A percentile compares a stretch with the other conserved stretches of the same genome.
phyloP scores from a whole-genome alignment of 2,329 filamentous ascomycete genomes.

The Neoscytalidium dimidiatum region DNA sequence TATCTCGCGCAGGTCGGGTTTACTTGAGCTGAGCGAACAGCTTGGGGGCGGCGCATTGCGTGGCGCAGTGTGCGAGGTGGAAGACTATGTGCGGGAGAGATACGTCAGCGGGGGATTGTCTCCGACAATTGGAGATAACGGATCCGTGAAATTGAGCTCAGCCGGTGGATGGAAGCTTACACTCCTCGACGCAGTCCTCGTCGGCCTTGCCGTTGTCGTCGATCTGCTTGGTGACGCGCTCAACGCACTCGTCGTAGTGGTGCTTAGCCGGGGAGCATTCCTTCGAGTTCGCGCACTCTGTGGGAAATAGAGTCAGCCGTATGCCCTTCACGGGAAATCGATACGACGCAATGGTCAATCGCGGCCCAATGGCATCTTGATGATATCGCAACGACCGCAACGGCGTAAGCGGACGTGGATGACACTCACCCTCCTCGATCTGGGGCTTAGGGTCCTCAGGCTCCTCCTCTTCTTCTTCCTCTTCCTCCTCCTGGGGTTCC shows the following conservation, averaged over 20 bases:
- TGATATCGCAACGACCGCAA: not conserved
- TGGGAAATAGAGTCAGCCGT: constrained; percentile 17
- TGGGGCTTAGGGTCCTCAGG: constrained; percentile 82
- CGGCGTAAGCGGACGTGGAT: not conserved
- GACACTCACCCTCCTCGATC: constrained; percentile 83
- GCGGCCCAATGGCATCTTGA: not conserved
- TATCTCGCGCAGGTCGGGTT: constrained; percentile 29
- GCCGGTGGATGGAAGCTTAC: constrained; percentile 63
- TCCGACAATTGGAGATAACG: not conserved
- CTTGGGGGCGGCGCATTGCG: constrained; percentile 91
- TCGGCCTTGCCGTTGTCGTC: constrained; percentile 73
- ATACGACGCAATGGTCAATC: not conserved
- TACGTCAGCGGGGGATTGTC: not conserved
- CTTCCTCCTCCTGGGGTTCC: constrained; percentile 70
- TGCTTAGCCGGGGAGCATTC: constrained; percentile 88
- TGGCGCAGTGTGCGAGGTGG: constrained; percentile 96
- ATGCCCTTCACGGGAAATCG: not conserved
- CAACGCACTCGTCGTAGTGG: constrained; percentile 97
- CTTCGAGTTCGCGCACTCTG: constrained; percentile 88
- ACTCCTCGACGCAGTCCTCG: constrained; percentile 99
- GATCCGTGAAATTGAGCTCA: not conserved
- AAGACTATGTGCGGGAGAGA: constrained; percentile 72
- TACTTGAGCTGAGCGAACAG: constrained; percentile 93
- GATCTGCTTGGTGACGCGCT: constrained; percentile 74
- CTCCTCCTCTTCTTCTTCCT: constrained; percentile 82